phyloP scores from a whole-genome alignment of 305 asterid genomes.

The Petunia hybrid region DNA sequence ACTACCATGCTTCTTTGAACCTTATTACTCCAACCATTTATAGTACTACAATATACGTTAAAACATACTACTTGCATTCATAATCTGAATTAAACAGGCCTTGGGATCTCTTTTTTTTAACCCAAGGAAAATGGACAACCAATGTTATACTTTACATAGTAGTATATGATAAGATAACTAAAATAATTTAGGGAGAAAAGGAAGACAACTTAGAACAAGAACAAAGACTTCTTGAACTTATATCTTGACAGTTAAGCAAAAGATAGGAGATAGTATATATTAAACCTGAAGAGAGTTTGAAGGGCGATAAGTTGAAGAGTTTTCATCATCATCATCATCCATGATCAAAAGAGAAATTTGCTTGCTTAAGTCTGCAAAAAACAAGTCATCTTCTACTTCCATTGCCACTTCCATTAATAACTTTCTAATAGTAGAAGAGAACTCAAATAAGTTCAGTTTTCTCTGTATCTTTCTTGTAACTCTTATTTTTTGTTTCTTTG shows the following conservation, averaged over 20 bases:
- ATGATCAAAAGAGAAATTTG: constrained; percentile 79
- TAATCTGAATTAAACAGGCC: too few relatives aligned
- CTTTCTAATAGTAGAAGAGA: not conserved
- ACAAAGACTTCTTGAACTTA: too few relatives aligned
- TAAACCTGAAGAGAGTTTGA: constrained; percentile 59
- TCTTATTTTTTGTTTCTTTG: constrained; percentile 19
- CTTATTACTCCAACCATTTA: too few relatives aligned
- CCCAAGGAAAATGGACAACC: too few relatives aligned
- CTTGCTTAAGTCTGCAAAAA: constrained; percentile 81
- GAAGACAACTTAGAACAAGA: not conserved
- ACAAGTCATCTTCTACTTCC: constrained; percentile 81
- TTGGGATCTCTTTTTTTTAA: too few relatives aligned
- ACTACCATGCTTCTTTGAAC: too few relatives aligned
- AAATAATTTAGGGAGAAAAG: not conserved
- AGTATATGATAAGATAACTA: too few relatives aligned
- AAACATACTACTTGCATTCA: too few relatives aligned
- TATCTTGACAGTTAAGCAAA: not conserved
- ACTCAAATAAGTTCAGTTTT: not conserved
- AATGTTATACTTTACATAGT: too few relatives aligned
- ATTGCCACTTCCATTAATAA: constrained; percentile 58
- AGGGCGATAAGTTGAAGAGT: constrained; percentile 46
- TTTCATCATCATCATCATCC: constrained; percentile 70
- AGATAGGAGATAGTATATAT: not conserved
- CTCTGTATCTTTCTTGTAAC: not conserved
- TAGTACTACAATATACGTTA: too few relatives aligned